These are phyloP conservation scores for Pyrenula massariospora DNA, from an alignment of 495 filamentous ascomycete species.

Conservation along the genomic window DNA sequence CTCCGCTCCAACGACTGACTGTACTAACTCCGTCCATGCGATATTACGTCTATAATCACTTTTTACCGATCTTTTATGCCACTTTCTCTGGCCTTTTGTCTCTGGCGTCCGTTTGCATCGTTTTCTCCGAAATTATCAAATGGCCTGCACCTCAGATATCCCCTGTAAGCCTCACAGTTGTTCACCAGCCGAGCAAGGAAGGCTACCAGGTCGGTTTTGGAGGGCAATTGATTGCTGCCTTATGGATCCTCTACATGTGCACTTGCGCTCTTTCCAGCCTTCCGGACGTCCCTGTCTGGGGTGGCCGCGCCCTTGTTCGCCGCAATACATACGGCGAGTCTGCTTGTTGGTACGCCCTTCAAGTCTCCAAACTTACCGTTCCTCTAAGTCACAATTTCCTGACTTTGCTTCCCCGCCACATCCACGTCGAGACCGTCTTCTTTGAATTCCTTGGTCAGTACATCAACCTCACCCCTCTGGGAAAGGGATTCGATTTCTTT, in stretches of 20 bases:
- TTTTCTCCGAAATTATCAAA: conserved; percentile 89
- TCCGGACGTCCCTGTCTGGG: conserved; percentile 86
- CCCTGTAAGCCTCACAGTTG: conserved; percentile 71
- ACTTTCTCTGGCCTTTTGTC: conserved; percentile 52
- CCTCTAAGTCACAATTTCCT: conserved; percentile 93
- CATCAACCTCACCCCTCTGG: conserved; percentile 76
- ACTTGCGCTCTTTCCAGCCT: conserved; percentile 74
- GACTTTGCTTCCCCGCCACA: conserved; percentile 60
- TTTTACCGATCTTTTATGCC: conserved; percentile 53
- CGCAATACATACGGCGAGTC: conserved; percentile 84
- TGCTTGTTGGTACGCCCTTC: conserved; percentile 87
- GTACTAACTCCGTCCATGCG: conserved; percentile 79
- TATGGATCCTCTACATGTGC: conserved; percentile 93
- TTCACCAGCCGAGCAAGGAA: conserved; percentile 60
- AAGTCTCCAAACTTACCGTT: conserved; percentile 81
- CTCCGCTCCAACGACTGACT: conserved; percentile 39
- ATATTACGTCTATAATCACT: conserved; percentile 59
- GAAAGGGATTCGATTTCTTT: conserved; percentile 72
- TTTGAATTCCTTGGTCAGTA: conserved; percentile 74
- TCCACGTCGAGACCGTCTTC: conserved; percentile 65
- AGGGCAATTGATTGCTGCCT: conserved; percentile 69
- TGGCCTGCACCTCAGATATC: conserved; percentile 62
- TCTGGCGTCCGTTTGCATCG: conserved; percentile 64
- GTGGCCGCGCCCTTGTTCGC: conserved; percentile 78
- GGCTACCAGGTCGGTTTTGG: conserved; percentile 62